A percentile compares a stretch with the other conserved stretches of the same genome.
phyloP scores from a whole-genome alignment of 345 rosid genomes.

The Sisymbrium altissimum region DNA sequence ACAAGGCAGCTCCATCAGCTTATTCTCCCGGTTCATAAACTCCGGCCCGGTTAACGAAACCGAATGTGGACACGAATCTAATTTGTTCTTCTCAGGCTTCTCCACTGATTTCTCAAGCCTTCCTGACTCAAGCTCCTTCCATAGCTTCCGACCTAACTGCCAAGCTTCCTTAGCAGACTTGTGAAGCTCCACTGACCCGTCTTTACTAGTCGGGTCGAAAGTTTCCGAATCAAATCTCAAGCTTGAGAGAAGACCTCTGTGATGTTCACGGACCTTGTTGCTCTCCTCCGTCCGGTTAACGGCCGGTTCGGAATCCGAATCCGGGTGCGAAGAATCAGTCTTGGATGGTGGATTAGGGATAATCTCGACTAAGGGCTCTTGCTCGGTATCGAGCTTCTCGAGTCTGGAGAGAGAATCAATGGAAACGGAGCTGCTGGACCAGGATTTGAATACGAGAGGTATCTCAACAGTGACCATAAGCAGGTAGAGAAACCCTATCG shows the following conservation, averaged over 20 bases:
- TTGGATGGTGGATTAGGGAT: constrained; percentile 61
- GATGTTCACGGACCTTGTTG: constrained; percentile 12
- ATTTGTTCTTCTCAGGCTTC: constrained; percentile 38
- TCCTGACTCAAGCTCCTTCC: constrained; percentile 64
- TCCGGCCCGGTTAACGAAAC: constrained; percentile 57
- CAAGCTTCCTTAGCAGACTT: constrained; percentile 70
- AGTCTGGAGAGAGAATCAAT: constrained; percentile 47
- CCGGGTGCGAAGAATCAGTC: constrained; percentile 39
- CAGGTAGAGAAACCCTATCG: constrained; percentile 51
- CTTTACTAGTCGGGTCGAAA: constrained; percentile 51
- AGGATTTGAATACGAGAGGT: constrained; percentile 68
- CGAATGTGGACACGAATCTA: constrained; percentile 64
- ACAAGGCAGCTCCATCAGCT: constrained; percentile 68
- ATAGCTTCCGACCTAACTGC: constrained; percentile 66
- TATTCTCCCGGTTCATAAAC: constrained; percentile 42
- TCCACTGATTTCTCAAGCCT: constrained; percentile 36
- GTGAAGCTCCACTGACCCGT: constrained; percentile 70
- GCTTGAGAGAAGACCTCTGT: constrained; percentile 49
- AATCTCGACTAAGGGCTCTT: constrained; percentile 36
- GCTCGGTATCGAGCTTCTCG: constrained; percentile 47
- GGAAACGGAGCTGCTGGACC: constrained; percentile 41
- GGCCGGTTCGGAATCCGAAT: constrained; percentile 33
- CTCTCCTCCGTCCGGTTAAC: constrained; percentile 25
- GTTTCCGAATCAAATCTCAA: constrained; percentile 53
- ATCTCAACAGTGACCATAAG: constrained; percentile 67